A percentile compares a stretch with the other conserved stretches of the same genome.
These are phyloP conservation scores for Croton setiger DNA, from an alignment of 441 rosid species.

Conservation along the genomic window DNA sequence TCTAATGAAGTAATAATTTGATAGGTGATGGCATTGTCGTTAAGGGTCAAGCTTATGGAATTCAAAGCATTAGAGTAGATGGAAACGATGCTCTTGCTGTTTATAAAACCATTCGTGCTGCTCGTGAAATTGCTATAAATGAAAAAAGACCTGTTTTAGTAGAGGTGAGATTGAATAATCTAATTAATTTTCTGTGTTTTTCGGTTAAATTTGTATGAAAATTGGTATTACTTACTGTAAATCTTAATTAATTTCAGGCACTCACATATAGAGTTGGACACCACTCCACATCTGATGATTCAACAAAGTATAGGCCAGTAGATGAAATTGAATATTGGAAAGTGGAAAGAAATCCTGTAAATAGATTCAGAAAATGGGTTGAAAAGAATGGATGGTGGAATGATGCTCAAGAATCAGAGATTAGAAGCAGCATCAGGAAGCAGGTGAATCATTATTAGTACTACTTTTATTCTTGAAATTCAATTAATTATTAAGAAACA, in stretches of 20 bases:
- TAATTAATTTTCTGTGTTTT: not conserved
- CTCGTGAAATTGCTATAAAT: conserved; percentile 60
- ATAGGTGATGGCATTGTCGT: conserved; percentile 85
- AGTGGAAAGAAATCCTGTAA: conserved; percentile 52
- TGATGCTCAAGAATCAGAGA: conserved; percentile 46
- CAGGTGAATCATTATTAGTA: conserved; percentile 40
- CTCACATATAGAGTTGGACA: conserved; percentile 83
- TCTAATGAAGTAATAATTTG: not conserved
- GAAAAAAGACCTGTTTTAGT: conserved; percentile 68
- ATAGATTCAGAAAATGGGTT: conserved; percentile 70
- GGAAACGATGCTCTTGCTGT: conserved; percentile 89
- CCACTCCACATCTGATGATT: conserved; percentile 94
- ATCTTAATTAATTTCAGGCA: conserved; percentile 36
- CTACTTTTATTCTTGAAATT: no score
- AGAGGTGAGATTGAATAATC: conserved; percentile 44
- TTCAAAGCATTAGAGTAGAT: conserved; percentile 81
- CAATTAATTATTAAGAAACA: no score
- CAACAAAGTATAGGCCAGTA: conserved; percentile 69
- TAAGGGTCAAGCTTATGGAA: conserved; percentile 75
- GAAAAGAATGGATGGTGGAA: conserved; percentile 79
- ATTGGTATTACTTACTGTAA: no score
- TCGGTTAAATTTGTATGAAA: no score
- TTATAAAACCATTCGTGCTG: conserved; percentile 60
- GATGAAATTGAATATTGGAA: conserved; percentile 79
- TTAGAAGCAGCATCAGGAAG: conserved; percentile 53